phyloP scores from a whole-genome alignment of 139 green algal species.

The Coccomyxa sp. region DNA sequence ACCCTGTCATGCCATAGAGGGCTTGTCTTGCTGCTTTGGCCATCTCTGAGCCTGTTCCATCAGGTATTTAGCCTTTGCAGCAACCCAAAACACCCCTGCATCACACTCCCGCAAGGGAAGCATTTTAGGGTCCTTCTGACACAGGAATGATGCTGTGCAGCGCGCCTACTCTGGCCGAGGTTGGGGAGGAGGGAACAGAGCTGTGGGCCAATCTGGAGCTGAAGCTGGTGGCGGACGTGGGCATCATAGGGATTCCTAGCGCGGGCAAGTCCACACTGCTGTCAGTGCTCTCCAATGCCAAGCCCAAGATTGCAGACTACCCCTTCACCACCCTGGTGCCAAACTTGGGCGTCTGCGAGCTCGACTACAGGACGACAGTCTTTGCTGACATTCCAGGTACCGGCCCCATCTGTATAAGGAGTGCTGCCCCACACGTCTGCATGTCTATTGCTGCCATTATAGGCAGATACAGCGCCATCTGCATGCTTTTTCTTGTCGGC shows the following conservation, averaged over 20 bases:
- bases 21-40: too few relatives aligned
- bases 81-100: too few relatives aligned
- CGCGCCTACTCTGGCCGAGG: conserved; percentile 60
- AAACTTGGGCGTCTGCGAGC: conserved; percentile 93
- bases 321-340: conserved; percentile 98
- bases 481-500: neutral
- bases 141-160: conserved; percentile 8
- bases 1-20: too few relatives aligned
- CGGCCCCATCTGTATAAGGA: neutral
- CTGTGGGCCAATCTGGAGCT: conserved; percentile 90
- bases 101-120: too few relatives aligned
- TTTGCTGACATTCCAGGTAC: conserved; percentile 45
- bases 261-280: conserved; percentile 94
- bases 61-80: too few relatives aligned
- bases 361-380: conserved; percentile 75
- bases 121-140: too few relatives aligned
- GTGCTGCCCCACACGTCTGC: neutral
- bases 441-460: too few relatives aligned
- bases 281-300: conserved; percentile 62
- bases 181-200: conserved; percentile 59
- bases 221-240: conserved; percentile 83
- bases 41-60: too few relatives aligned
- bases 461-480: neutral
- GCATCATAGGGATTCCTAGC: conserved; percentile 93
- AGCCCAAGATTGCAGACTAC: conserved; percentile 94